Evolutionary conservation across 129 eudicot species (phyloP).

Genomic region (Flaveria linearis): DNA sequence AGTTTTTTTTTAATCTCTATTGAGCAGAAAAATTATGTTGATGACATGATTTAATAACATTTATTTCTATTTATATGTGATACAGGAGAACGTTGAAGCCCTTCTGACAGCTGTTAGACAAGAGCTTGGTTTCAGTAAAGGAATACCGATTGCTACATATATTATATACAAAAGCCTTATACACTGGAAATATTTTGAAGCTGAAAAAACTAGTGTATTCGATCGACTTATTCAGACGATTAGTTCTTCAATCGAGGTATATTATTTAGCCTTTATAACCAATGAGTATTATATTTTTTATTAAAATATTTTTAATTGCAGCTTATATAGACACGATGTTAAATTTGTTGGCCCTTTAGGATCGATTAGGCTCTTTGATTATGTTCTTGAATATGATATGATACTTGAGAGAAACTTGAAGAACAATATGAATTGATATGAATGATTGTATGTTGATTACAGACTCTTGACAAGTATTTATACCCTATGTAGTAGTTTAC

Average conservation of each 20-base stretch:
- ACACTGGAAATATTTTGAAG: slow-evolving; percentile 86
- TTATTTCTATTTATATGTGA: neutral
- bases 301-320: too few relatives aligned
- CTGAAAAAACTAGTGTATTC: slow-evolving; percentile 72
- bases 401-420: too few relatives aligned
- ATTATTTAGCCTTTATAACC: neutral
- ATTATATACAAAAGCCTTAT: slow-evolving; percentile 82
- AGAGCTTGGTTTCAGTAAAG: slow-evolving; percentile 88
- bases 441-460: too few relatives aligned
- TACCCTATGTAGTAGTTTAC: too few relatives aligned
- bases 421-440: too few relatives aligned
- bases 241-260: slow-evolving; percentile 71
- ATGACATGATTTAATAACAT: slow-evolving; percentile 1
- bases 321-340: too few relatives aligned
- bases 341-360: too few relatives aligned
- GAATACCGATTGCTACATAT: slow-evolving; percentile 85
- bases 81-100: slow-evolving; percentile 67
- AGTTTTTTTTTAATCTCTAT: slow-evolving; percentile 13
- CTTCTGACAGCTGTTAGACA: slow-evolving; percentile 53
- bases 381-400: too few relatives aligned
- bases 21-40: neutral
- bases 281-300: neutral
- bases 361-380: too few relatives aligned
- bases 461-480: too few relatives aligned
- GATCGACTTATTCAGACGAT: slow-evolving; percentile 81